phyloP scores from a whole-genome alignment of 2,329 filamentous ascomycete species.

The Triangularia verruculosa region DNA sequence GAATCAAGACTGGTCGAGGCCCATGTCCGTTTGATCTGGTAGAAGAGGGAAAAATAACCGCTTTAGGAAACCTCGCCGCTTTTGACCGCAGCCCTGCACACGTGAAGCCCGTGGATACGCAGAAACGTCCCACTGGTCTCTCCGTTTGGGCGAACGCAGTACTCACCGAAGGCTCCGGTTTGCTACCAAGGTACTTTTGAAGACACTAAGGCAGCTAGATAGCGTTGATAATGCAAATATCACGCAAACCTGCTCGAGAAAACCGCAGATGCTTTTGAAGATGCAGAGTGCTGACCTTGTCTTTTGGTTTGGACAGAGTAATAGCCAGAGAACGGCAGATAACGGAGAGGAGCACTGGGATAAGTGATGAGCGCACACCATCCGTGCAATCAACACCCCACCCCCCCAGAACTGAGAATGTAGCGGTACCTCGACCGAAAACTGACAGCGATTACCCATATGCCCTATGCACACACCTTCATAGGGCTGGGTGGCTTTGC shows the following conservation, averaged over 20 bases:
- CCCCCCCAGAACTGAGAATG: neutral
- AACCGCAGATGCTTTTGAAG: neutral
- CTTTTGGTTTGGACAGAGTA: neutral
- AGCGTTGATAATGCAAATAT: neutral
- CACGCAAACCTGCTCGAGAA: neutral
- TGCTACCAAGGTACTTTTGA: neutral
- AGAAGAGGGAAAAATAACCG: conserved; percentile 9
- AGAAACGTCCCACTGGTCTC: neutral
- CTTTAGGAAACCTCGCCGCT: conserved; percentile 5
- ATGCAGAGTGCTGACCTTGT: neutral
- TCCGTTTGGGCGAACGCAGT: conserved; percentile 3
- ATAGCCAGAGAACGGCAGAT: neutral
- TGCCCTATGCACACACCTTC: neutral
- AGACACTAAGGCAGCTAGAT: neutral
- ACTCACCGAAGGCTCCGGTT: conserved; percentile 3
- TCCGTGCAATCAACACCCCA: neutral
- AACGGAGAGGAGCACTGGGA: neutral
- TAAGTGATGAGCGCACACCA: neutral
- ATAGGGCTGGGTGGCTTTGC: conserved; percentile 12
- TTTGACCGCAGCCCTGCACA: neutral
- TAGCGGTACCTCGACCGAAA: neutral
- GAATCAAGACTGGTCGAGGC: neutral
- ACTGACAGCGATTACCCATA: neutral
- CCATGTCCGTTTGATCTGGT: neutral
- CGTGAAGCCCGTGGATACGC: neutral